phyloP scores from a whole-genome alignment of 768 basidiomycete genomes.

The Dioszegia crocea region DNA sequence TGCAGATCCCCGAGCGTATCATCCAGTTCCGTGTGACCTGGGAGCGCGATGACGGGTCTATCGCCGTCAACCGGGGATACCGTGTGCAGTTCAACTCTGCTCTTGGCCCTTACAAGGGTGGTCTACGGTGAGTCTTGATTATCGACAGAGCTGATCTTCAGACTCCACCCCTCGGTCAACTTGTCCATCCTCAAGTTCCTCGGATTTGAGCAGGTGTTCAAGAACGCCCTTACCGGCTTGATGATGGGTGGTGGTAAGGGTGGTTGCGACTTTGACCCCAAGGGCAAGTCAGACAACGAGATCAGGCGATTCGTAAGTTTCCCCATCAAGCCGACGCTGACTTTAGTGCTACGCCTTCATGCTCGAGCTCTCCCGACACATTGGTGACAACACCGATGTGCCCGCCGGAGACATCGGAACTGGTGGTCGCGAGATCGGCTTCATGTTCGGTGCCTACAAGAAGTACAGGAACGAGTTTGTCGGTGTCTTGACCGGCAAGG shows the following conservation, averaged over 20 bases:
- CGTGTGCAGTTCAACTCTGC: conserved; percentile 76
- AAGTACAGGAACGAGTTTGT: conserved; percentile 66
- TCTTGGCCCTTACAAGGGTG: conserved; percentile 73
- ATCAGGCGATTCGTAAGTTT: conserved; percentile 62
- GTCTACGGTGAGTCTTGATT: conserved; percentile 55
- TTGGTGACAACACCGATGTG: conserved; percentile 68
- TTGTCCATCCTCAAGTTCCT: conserved; percentile 79
- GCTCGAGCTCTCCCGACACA: conserved; percentile 62
- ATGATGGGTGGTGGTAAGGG: conserved; percentile 77
- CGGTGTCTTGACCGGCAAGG: conserved; percentile 68
- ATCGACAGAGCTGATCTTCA: background rate
- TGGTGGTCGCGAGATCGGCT: conserved; percentile 70
- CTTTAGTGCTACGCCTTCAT: conserved; percentile 59
- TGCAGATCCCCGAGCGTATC: conserved; percentile 54
- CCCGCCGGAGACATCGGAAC: conserved; percentile 66
- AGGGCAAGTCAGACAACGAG: conserved; percentile 71
- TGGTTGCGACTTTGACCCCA: conserved; percentile 72
- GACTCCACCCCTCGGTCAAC: conserved; percentile 71
- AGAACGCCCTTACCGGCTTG: conserved; percentile 71
- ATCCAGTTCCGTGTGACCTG: conserved; percentile 69
- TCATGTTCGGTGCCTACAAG: conserved; percentile 74
- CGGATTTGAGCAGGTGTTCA: conserved; percentile 76
- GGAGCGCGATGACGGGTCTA: conserved; percentile 65
- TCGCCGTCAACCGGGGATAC: conserved; percentile 69
- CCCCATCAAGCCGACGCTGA: background rate